These are phyloP conservation scores for Bondarzewia mesenterica DNA, from an alignment of 1,284 basidiomycete genomes.

Conservation along the genomic window DNA sequence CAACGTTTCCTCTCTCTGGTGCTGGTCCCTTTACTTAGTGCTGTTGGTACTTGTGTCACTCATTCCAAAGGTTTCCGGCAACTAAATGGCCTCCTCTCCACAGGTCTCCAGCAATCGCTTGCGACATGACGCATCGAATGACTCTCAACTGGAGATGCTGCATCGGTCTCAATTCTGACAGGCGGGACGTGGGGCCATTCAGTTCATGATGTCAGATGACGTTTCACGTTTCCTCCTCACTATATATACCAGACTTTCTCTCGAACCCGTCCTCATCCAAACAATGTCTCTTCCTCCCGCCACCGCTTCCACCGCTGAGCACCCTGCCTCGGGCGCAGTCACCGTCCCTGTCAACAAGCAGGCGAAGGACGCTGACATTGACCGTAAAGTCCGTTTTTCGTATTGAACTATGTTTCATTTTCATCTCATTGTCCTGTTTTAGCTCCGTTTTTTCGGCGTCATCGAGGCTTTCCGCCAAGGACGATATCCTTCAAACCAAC, in stretches of 20 bases:
- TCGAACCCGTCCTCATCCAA: neutral
- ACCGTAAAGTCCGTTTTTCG: slow-evolving; percentile 41
- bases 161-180: too few species aligned
- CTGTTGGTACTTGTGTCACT: too few species aligned
- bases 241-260: neutral
- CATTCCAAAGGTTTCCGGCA: too few species aligned
- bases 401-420: neutral
- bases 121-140: too few species aligned
- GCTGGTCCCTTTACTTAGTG: too few species aligned
- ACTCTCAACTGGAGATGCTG: too few species aligned
- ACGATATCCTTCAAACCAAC: slow-evolving; percentile 71
- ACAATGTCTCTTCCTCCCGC: slow-evolving; percentile 59
- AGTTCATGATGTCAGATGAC: neutral
- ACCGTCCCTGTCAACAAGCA: slow-evolving; percentile 47
- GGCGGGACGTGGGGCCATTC: neutral
- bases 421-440: neutral
- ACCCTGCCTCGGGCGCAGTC: slow-evolving; percentile 49
- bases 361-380: slow-evolving; percentile 50
- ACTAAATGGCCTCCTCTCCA: too few species aligned
- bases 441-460: slow-evolving; percentile 70
- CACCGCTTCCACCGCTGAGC: slow-evolving; percentile 46
- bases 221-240: neutral
- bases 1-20: too few species aligned
- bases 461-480: slow-evolving; percentile 74
- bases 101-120: too few species aligned